Evolutionary conservation across 257 asterid genomes (phyloP).

Genomic region (Leptodermis oblonga): DNA sequence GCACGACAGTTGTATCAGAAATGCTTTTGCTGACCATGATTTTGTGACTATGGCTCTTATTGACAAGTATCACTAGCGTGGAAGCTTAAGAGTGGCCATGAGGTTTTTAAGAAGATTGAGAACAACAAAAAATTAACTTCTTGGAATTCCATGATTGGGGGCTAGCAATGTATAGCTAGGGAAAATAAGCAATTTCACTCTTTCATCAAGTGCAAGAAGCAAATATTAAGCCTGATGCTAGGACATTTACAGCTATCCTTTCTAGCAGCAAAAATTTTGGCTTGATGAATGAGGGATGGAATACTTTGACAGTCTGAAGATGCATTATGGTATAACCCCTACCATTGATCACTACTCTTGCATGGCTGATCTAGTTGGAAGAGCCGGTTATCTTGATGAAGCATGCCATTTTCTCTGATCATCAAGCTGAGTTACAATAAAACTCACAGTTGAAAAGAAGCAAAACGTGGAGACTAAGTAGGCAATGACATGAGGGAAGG

Average conservation of each 20-base stretch:
- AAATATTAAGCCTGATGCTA: slow-evolving; percentile 45
- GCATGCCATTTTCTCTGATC: slow-evolving; percentile 65
- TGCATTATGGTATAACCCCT: slow-evolving; percentile 37
- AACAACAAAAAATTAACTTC: slow-evolving; percentile 39
- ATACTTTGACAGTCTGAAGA: slow-evolving; percentile 45
- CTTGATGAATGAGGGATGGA: slow-evolving; percentile 45
- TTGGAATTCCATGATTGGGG: slow-evolving; percentile 58
- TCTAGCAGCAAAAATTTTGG: slow-evolving; percentile 49
- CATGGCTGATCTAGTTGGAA: slow-evolving; percentile 64
- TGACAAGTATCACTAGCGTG: slow-evolving; percentile 55
- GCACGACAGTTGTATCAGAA: slow-evolving; percentile 37
- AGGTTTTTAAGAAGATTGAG: slow-evolving; percentile 29
- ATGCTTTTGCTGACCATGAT: slow-evolving; percentile 30
- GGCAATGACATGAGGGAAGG: neutral
- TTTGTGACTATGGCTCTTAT: slow-evolving; percentile 48
- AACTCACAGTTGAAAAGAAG: neutral
- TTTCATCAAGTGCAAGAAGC: slow-evolving; percentile 37
- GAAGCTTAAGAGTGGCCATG: slow-evolving; percentile 40
- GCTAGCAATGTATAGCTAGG: slow-evolving; percentile 40
- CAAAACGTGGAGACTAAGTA: neutral
- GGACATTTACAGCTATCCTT: slow-evolving; percentile 59
- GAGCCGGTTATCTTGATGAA: slow-evolving; percentile 58
- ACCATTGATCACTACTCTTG: slow-evolving; percentile 57
- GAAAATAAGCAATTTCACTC: slow-evolving; percentile 39
- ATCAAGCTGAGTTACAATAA: too few relatives aligned